Evolutionary conservation across 495 filamentous ascomycete genomes (phyloP), one percentile per base, ranked within the genome.

Genomic region (Penicillium verhagenii): DNA sequence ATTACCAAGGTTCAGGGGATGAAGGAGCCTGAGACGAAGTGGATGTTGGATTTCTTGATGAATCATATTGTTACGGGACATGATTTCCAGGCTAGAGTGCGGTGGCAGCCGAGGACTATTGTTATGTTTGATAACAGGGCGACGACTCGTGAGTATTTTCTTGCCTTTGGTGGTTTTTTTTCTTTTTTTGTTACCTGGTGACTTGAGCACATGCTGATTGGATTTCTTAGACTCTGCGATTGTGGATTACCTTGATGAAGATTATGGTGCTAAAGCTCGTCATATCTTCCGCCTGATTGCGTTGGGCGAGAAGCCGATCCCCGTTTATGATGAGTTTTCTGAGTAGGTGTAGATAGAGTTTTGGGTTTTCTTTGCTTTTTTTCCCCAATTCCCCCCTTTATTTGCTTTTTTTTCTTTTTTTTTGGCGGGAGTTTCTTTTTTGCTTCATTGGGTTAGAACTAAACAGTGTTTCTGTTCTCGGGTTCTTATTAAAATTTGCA

Each of bases 1-100:
- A 86, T 90, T 49, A 91, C 84, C 59, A 79, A 82, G 46, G 89
- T 92, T 52, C 74, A 88, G 19, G 89, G 90, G 0, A 66, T 92
- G 16, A 86, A 87, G 44, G 84, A 86, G 57, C 68, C 74, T 4
- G 82, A 86, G 64, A 73, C 75, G 18, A 70, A 77, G 46, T 74
- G 72, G 61, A 72, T 93, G 16, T 75, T 94, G 56, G 92, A 94
- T 60, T 96, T 96, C 75, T 75, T 97, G 10, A 94, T 89, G 74
- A 85, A 93, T 67, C 92, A 96, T 65, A 85, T 95, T 35, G 82
- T 87, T 4, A 84, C 79, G 21, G 88, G 92, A 14, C 84, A 87
- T 60, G 91, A 96, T 72, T 92, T 94, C 78, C 92, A 97, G 61
- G 86, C 83, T 8, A 79, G 92, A n/a, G 84, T 97, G 45, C 85